phyloP scores from a whole-genome alignment of 192 early-diverging fungal species.

The Funneliformis geosporum region DNA sequence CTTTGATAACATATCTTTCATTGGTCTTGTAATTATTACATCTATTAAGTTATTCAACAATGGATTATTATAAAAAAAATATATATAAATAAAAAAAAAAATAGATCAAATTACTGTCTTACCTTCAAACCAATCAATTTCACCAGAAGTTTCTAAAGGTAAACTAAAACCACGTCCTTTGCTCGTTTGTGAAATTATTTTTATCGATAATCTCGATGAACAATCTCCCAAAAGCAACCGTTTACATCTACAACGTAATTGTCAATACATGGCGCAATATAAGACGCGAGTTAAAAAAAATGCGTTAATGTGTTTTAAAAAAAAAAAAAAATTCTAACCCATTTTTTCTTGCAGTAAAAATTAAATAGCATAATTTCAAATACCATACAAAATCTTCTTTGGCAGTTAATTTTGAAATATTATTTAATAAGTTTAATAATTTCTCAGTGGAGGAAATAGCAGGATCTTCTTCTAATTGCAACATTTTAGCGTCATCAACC shows the following conservation, averaged over 20 bases:
- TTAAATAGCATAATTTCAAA: conserved; percentile 61
- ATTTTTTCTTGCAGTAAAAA: conserved; percentile 51
- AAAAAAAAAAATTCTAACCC: conserved; percentile 40
- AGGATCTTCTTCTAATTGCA: neutral
- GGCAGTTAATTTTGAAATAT: conserved; percentile 60
- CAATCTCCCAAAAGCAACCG: conserved; percentile 76
- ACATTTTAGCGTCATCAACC: conserved; percentile 21
- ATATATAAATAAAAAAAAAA: neutral
- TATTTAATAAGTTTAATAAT: conserved; percentile 54
- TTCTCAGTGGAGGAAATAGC: conserved; percentile 39
- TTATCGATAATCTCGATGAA: conserved; percentile 75
- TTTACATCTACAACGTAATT: conserved; percentile 45
- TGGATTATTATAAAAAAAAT: neutral
- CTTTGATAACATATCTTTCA: conserved; percentile 80
- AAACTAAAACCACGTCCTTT: conserved; percentile 86
- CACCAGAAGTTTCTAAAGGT: conserved; percentile 70
- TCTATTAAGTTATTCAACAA: conserved; percentile 32
- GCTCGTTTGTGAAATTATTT: conserved; percentile 73
- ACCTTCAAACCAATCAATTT: conserved; percentile 56
- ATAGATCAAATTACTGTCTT: neutral
- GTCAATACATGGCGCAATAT: no score
- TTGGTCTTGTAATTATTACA: conserved; percentile 66
- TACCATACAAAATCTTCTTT: conserved; percentile 71
- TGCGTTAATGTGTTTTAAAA: neutral
- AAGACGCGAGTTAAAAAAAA: neutral